phyloP scores from a whole-genome alignment of 140 eudicot species.

The Flaveria floridana region DNA sequence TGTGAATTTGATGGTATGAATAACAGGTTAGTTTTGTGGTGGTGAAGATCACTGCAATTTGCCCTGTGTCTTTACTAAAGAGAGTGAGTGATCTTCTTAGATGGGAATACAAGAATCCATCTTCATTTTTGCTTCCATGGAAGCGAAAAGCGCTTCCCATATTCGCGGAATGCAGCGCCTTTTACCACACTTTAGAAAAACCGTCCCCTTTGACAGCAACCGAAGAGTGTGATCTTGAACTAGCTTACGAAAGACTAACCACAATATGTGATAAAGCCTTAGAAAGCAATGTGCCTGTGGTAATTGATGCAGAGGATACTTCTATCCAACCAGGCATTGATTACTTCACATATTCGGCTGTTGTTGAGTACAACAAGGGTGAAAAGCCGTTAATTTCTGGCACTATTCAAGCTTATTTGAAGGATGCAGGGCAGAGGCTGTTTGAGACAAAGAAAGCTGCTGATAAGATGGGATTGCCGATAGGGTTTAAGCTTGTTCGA shows the following conservation, averaged over 20 bases:
- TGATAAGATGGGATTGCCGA: constrained; percentile 71
- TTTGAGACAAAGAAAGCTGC: constrained; percentile 59
- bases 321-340: constrained; percentile 82
- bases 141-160: constrained; percentile 70
- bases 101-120: constrained; percentile 63
- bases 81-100: constrained; percentile 75
- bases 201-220: constrained; percentile 64
- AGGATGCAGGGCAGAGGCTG: constrained; percentile 73
- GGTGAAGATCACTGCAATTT: constrained; percentile 86
- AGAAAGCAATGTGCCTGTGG: constrained; percentile 57
- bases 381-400: constrained; percentile 55
- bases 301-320: constrained; percentile 91
- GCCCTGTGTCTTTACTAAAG: constrained; percentile 49
- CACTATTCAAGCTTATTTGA: constrained; percentile 77
- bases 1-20: neutral
- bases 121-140: constrained; percentile 70
- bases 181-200: constrained; percentile 60
- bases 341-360: constrained; percentile 60
- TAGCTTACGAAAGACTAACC: constrained; percentile 57
- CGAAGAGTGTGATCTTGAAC: constrained; percentile 69
- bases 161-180: constrained; percentile 65
- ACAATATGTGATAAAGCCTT: constrained; percentile 45
- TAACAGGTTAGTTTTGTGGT: constrained; percentile 84
- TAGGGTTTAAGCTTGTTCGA: constrained; percentile 82
- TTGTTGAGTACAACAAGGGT: constrained; percentile 46